These are phyloP conservation scores for Vitis rotundifolia DNA, from an alignment of 164 flowering plant species.

Conservation along the genomic window DNA sequence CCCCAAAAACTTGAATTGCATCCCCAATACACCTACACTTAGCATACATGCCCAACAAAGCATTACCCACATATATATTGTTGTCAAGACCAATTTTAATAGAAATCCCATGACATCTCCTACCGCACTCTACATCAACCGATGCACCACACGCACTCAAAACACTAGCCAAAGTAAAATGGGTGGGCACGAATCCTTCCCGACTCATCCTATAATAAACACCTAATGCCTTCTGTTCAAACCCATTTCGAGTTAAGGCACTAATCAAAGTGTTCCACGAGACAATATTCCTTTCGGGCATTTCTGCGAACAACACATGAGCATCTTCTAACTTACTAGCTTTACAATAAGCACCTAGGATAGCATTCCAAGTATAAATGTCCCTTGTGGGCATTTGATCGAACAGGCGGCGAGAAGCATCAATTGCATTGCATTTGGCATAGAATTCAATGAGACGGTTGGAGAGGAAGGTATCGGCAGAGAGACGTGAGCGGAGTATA, in stretches of 20 bases:
- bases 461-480: conserved; percentile 49
- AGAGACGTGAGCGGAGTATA: conserved; percentile 42
- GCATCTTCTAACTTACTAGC: conserved; percentile 38
- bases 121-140: conserved; percentile 44
- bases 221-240: conserved; percentile 41
- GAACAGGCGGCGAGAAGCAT: conserved; percentile 43
- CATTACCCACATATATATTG: conserved; percentile 75
- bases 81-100: conserved; percentile 59
- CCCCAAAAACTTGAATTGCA: conserved; percentile 52
- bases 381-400: conserved; percentile 56
- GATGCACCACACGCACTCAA: conserved; percentile 65
- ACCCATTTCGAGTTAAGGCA: conserved; percentile 44
- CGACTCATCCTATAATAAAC: conserved; percentile 46
- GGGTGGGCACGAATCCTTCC: conserved; percentile 57
- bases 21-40: conserved; percentile 54
- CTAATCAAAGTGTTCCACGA: conserved; percentile 73
- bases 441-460: conserved; percentile 74
- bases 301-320: conserved; percentile 41
- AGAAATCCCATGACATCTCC: conserved; percentile 57
- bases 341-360: conserved; percentile 47
- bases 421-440: conserved; percentile 35
- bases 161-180: conserved; percentile 74
- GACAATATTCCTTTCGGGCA: conserved; percentile 68
- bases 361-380: conserved; percentile 65
- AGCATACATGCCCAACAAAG: conserved; percentile 70